Conservation (phyloP, 2,329 filamentous ascomycete species). For the Pseudocercospora pini-densiflorae region DNA sequence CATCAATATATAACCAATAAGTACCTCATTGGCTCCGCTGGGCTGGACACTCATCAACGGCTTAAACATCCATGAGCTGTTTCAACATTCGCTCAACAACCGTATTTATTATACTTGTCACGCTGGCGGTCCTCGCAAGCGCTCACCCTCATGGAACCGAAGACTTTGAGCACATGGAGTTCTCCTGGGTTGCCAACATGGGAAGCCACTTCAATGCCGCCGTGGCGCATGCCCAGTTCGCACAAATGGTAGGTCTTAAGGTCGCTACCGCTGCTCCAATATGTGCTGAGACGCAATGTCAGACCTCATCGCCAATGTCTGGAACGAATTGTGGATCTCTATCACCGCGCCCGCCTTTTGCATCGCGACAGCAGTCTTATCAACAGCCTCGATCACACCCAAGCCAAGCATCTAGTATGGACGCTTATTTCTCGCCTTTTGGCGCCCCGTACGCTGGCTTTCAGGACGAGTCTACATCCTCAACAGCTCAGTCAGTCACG, state of each 20-base stretch:
- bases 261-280: too few species aligned
- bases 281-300: not conserved
- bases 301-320: slow-evolving; percentile 17
- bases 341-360: not conserved
- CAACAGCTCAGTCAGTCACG: not conserved
- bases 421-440: slow-evolving; percentile 2
- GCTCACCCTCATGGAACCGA: slow-evolving; percentile 16
- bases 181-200: slow-evolving; percentile 13
- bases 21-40: not conserved
- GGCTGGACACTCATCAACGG: slow-evolving; percentile 1
- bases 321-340: not conserved
- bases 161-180: slow-evolving; percentile 13
- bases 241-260: slow-evolving; percentile 16
- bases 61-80: slow-evolving; percentile 12
- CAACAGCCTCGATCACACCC: slow-evolving; percentile 10
- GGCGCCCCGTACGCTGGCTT: not conserved
- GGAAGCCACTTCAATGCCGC: slow-evolving; percentile 17
- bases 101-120: slow-evolving; percentile 7
- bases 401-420: not conserved
- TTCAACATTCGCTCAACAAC: slow-evolving; percentile 14
- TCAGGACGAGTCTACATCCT: not conserved
- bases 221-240: slow-evolving; percentile 16
- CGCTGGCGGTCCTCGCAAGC: slow-evolving; percentile 11
- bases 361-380: not conserved
- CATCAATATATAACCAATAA: slow-evolving; percentile 7